phyloP scores from a whole-genome alignment of 192 early-diverging fungal species.

The Coemansia sp. region DNA sequence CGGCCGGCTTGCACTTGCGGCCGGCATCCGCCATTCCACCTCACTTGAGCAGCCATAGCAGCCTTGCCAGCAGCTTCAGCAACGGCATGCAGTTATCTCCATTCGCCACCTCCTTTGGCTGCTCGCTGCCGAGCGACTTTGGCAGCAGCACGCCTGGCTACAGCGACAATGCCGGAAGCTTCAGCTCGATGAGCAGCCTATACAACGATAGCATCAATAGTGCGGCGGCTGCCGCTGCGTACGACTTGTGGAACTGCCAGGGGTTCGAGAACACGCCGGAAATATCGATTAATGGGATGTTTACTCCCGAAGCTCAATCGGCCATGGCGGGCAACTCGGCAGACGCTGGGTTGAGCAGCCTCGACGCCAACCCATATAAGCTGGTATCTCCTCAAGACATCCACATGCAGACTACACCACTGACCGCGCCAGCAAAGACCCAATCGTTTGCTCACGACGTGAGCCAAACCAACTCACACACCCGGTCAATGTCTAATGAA shows the following conservation, averaged over 20 bases:
- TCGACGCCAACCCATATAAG: too few species aligned
- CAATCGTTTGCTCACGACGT: neutral
- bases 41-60: slow-evolving; percentile 16
- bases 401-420: neutral
- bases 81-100: slow-evolving; percentile 3
- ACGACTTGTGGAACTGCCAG: neutral
- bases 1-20: neutral
- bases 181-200: neutral
- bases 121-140: slow-evolving; percentile 11
- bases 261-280: slow-evolving; percentile 1
- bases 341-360: too few species aligned
- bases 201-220: too few species aligned
- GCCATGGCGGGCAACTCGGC: too few species aligned
- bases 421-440: neutral
- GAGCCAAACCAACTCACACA: slow-evolving; percentile 1
- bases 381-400: too few species aligned
- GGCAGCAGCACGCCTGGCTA: slow-evolving; percentile 13
- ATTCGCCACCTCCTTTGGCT: slow-evolving; percentile 11
- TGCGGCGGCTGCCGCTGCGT: too few species aligned
- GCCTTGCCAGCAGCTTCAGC: neutral
- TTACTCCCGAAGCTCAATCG: neutral
- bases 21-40: slow-evolving; percentile 37
- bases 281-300: neutral
- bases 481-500: slow-evolving; percentile 13
- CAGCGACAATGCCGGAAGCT: neutral